Evolutionary conservation across 441 rosid genomes (phyloP).

Genomic region (Hypseocharis bilobata): DNA sequence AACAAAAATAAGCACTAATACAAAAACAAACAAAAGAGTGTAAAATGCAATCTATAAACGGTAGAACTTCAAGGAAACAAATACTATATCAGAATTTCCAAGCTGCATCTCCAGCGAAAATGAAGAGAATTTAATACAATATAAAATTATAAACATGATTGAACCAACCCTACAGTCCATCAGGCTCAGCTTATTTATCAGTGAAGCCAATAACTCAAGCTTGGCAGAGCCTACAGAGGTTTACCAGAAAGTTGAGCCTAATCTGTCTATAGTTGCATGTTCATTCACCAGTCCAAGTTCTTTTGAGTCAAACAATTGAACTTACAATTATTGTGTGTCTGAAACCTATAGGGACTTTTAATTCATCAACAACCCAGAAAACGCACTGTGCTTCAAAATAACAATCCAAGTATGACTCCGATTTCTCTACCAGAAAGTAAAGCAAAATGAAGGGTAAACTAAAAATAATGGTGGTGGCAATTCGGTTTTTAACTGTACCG

Average conservation of each 20-base stretch:
- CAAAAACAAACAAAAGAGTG: too few relatives aligned
- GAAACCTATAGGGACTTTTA: background rate
- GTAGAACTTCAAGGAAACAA: too few relatives aligned
- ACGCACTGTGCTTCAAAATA: background rate
- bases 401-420: background rate
- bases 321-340: too few relatives aligned
- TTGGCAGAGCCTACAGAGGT: background rate
- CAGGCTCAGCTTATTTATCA: background rate
- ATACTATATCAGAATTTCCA: too few relatives aligned
- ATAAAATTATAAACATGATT: background rate
- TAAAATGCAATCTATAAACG: too few relatives aligned
- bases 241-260: background rate
- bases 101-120: background rate
- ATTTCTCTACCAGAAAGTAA: background rate
- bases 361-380: background rate
- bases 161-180: background rate
- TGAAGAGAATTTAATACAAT: too few relatives aligned
- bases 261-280: background rate
- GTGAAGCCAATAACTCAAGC: background rate
- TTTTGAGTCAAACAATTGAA: background rate
- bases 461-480: background rate
- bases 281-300: background rate
- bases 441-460: background rate
- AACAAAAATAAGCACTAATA: too few relatives aligned
- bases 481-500: background rate